phyloP scores from a whole-genome alignment of 805 yeast species.

The Candida parachauliodes region DNA sequence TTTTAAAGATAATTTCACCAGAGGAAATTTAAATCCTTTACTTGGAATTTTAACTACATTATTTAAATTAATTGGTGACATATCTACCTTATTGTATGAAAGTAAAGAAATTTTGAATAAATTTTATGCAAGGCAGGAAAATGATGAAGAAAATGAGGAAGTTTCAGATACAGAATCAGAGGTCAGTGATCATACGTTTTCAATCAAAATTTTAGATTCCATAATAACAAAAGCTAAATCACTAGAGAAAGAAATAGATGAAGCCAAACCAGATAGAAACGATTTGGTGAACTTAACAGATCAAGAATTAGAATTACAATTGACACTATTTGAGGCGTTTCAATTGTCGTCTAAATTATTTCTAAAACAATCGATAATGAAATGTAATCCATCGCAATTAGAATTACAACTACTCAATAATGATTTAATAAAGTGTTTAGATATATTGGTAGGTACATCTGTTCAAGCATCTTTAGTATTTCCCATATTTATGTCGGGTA shows the following conservation, averaged over 20 bases:
- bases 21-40: constrained; percentile 58
- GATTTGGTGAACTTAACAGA: constrained; percentile 40
- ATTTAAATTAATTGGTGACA: constrained; percentile 65
- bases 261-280: constrained; percentile 48
- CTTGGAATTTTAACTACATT: constrained; percentile 70
- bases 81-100: constrained; percentile 56
- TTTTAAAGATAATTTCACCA: constrained; percentile 33
- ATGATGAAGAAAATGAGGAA: constrained; percentile 9
- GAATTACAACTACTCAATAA: constrained; percentile 59
- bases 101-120: constrained; percentile 30
- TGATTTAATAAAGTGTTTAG: constrained; percentile 54
- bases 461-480: constrained; percentile 72
- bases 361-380: constrained; percentile 60
- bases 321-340: constrained; percentile 68
- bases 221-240: constrained; percentile 29
- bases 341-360: constrained; percentile 68
- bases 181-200: constrained; percentile 20
- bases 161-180: constrained; percentile 19
- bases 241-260: constrained; percentile 48
- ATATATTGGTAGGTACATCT: constrained; percentile 58
- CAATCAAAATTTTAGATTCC: constrained; percentile 19
- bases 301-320: constrained; percentile 59
- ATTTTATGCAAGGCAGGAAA: constrained; percentile 11
- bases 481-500: constrained; percentile 76
- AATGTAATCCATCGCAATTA: constrained; percentile 56